These are phyloP conservation scores for Nissolia schottii DNA, from an alignment of 306 rosid species.

Conservation along the genomic window DNA sequence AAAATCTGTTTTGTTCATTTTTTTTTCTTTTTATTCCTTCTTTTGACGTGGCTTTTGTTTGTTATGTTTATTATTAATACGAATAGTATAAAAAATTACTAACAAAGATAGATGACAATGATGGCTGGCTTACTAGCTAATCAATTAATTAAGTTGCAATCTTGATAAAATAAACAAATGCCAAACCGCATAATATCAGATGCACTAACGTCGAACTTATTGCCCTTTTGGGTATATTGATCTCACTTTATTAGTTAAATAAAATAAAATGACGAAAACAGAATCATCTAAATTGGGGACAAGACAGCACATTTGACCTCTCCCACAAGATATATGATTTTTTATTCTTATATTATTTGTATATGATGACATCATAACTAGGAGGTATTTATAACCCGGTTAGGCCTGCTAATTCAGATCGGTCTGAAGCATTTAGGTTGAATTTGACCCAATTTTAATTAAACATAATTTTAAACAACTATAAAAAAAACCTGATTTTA, in stretches of 20 bases:
- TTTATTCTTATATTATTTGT: not conserved
- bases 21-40: too few species aligned
- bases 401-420: too few species aligned
- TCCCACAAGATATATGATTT: not conserved
- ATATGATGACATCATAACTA: conserved; percentile 4
- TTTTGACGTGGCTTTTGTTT: too few species aligned
- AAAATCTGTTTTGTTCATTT: not conserved
- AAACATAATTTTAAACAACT: too few species aligned
- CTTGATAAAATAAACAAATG: not conserved
- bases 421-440: too few species aligned
- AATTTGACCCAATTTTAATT: too few species aligned
- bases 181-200: not conserved
- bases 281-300: not conserved
- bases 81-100: too few species aligned
- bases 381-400: too few species aligned
- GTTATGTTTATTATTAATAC: not conserved
- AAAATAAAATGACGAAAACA: not conserved
- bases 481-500: too few species aligned
- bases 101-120: not conserved
- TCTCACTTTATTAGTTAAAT: not conserved
- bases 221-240: not conserved
- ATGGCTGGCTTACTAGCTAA: conserved; percentile 1
- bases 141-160: not conserved
- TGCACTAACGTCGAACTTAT: not conserved
- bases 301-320: not conserved